phyloP scores from a whole-genome alignment of 345 rosid genomes.

The Populus pruinosa region DNA sequence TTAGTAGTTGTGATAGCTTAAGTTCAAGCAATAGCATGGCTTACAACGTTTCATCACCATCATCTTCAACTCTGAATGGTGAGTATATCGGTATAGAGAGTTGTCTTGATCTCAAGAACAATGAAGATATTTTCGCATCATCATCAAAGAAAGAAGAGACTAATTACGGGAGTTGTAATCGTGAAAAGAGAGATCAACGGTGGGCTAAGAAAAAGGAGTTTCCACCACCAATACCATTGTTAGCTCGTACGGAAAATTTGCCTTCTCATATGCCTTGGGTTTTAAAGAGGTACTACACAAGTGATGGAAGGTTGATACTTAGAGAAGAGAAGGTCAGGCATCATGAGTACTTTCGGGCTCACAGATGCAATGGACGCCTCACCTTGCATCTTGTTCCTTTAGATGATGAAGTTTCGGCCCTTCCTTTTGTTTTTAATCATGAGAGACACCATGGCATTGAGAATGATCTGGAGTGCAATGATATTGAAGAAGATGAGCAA shows the following conservation, averaged over 20 bases:
- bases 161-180: background rate
- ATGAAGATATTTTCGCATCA: slow-evolving; percentile 10
- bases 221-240: slow-evolving; percentile 68
- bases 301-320: slow-evolving; percentile 65
- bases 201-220: slow-evolving; percentile 37
- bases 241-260: slow-evolving; percentile 52
- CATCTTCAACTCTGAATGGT: slow-evolving; percentile 39
- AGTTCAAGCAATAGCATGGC: slow-evolving; percentile 11
- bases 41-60: slow-evolving; percentile 25
- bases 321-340: slow-evolving; percentile 57
- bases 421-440: background rate
- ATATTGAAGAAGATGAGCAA: background rate
- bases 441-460: background rate
- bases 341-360: slow-evolving; percentile 63
- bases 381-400: slow-evolving; percentile 61
- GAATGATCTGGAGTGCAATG: background rate
- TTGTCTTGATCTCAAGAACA: slow-evolving; percentile 50
- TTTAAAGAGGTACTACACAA: slow-evolving; percentile 50
- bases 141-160: background rate
- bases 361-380: slow-evolving; percentile 66
- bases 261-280: slow-evolving; percentile 63
- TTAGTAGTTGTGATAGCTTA: background rate
- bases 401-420: slow-evolving; percentile 20
- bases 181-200: background rate
- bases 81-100: slow-evolving; percentile 86